phyloP scores from a whole-genome alignment of 345 rosid genomes.

The Citrus mangshanensis region DNA sequence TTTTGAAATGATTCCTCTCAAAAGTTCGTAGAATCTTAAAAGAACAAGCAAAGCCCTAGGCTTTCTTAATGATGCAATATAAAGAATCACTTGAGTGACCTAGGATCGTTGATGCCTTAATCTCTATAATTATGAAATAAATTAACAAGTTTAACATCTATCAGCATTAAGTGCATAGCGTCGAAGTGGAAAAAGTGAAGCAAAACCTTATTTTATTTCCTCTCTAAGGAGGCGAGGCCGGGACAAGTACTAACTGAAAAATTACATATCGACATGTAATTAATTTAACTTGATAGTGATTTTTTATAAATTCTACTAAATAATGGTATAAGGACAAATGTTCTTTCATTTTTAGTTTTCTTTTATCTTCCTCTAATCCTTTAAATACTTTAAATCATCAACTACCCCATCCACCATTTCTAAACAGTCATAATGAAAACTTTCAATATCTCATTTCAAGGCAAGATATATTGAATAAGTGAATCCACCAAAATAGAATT shows the following conservation, averaged over 20 bases:
- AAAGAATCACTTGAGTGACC: neutral
- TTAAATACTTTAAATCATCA: neutral
- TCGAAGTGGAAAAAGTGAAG: neutral
- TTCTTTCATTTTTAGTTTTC: no score
- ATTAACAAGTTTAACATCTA: neutral
- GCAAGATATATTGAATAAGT: neutral
- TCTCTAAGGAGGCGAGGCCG: no score
- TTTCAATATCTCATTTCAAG: constrained; percentile 4
- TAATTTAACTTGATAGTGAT: neutral
- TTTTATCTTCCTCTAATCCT: neutral
- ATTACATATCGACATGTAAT: neutral
- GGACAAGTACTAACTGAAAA: no score
- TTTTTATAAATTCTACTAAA: neutral
- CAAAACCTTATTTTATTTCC: neutral
- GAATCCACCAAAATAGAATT: neutral
- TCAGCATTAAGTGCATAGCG: neutral
- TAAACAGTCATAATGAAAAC: neutral
- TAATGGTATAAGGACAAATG: neutral
- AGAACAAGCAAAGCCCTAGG: neutral
- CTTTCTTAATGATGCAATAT: neutral
- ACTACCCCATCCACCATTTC: neutral
- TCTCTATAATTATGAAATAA: neutral
- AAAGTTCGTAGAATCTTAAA: neutral
- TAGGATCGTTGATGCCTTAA: neutral
- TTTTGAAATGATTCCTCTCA: neutral